A percentile compares a stretch with the other conserved stretches of the same genome.
phyloP scores from a whole-genome alignment of 2,329 filamentous ascomycete genomes.

The Didymella pomorum region DNA sequence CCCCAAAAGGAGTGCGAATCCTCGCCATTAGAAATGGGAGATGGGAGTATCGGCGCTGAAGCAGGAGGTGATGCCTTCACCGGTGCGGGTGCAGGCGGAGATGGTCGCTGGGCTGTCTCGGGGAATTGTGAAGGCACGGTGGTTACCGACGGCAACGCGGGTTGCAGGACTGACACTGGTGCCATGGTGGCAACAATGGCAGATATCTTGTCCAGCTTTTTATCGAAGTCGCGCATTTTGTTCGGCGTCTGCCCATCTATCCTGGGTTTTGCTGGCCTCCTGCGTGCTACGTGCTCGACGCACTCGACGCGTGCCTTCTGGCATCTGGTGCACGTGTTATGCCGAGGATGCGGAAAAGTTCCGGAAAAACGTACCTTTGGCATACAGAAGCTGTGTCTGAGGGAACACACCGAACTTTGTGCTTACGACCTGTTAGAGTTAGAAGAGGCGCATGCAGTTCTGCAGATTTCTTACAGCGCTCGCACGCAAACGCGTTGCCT shows the following conservation, averaged over 20 bases:
- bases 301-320: conserved; percentile 49
- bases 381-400: conserved; percentile 44
- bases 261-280: conserved; percentile 46
- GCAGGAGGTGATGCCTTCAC: conserved; percentile 27
- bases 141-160: conserved; percentile 31
- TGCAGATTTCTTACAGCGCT: conserved; percentile 33
- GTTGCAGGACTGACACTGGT: conserved; percentile 29
- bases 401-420: conserved; percentile 49
- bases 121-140: conserved; percentile 33
- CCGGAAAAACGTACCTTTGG: conserved; percentile 42
- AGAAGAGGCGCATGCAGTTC: conserved; percentile 7
- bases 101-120: conserved; percentile 34
- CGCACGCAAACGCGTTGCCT: conserved; percentile 50
- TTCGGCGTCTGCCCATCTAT: conserved; percentile 34
- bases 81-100: conserved; percentile 25
- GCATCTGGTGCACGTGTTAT: conserved; percentile 48
- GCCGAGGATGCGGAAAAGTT: conserved; percentile 25
- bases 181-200: conserved; percentile 43
- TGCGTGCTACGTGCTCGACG: conserved; percentile 49
- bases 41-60: conserved; percentile 33
- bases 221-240: conserved; percentile 46
- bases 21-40: conserved; percentile 35
- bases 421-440: conserved; percentile 35
- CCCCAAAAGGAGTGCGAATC: conserved; percentile 45
- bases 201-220: conserved; percentile 46